Conservation (phyloP, 805 yeast genomes). For the Candida sithepensis region DNA sequence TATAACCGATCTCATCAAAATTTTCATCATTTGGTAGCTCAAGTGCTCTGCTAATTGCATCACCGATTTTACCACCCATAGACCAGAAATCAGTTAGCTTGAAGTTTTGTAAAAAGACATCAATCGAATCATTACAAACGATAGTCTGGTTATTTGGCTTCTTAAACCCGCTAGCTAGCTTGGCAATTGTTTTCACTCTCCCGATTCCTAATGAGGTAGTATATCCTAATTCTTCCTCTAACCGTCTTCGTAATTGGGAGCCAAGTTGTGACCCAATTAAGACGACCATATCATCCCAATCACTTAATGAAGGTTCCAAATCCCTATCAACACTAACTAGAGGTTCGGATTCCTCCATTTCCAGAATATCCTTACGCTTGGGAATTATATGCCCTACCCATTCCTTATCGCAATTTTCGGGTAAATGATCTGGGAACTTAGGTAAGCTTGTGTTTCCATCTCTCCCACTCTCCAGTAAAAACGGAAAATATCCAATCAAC, state of each 20-base stretch:
- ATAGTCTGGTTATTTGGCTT: constrained; percentile 89
- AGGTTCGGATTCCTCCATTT: not conserved
- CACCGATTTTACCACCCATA: constrained; percentile 87
- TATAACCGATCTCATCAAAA: constrained; percentile 36
- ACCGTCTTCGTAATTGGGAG: constrained; percentile 46
- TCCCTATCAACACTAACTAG: not conserved
- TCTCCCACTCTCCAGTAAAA: constrained; percentile 20
- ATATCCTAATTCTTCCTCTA: constrained; percentile 60
- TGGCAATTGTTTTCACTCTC: constrained; percentile 72
- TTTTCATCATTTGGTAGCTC: constrained; percentile 37
- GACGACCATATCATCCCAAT: constrained; percentile 82
- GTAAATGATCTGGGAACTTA: constrained; percentile 37
- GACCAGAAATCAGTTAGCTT: constrained; percentile 79
- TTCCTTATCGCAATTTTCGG: constrained; percentile 22
- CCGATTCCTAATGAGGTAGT: constrained; percentile 90
- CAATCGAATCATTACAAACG: constrained; percentile 46
- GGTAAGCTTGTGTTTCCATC: constrained; percentile 36
- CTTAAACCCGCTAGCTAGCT: constrained; percentile 77
- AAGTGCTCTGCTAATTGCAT: constrained; percentile 46
- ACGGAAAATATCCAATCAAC: constrained; percentile 47
- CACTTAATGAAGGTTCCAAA: constrained; percentile 24
- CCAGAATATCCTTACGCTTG: constrained; percentile 7
- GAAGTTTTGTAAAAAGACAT: constrained; percentile 54
- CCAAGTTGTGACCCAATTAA: constrained; percentile 64
- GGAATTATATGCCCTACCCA: constrained; percentile 30